Evolutionary conservation across 495 filamentous ascomycete species (phyloP), one percentile per base, ranked within the genome.

Genomic region (Podospora pseudoanserina): DNA sequence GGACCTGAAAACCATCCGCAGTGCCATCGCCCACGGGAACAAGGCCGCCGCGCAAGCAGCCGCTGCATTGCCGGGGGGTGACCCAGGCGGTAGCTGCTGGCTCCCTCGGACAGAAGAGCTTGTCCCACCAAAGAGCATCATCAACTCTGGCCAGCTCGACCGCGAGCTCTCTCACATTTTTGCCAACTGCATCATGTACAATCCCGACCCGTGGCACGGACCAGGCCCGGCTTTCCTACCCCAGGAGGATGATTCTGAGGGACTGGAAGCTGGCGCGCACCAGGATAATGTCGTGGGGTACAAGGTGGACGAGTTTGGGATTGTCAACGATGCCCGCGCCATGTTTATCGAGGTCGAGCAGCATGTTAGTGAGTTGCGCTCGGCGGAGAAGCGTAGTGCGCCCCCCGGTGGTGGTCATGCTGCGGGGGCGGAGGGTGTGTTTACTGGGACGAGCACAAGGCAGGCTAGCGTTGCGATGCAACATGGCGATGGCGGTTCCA

Each of bases 151-250:
- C 3, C 95, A 99, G 75, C 82, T 99, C 16, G 95, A 99, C 75
- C 93, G 94, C 70, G 94, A 97, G 75, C 78, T 99, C n/a, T 92
- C 95, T 70, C 91, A 94, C 72, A 97, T 98, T 90, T 97, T 97
- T 74, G 90, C 92, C 63, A 99, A 99, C 73, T 94, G 94, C 16
- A 88, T 97, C 74, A 97, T 98, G 95, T 99, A 93, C 84, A 99
- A 98, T 70, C 87, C 90, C 0, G 87, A 92, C 67, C 86, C 89
- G 0, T 77, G 82, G 32, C 88, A 90, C 53, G 90, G 90, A 0
- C 86, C 91, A 53, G 89, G 90, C 0, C 86, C 83, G 3, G 80
- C 81, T 3, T 90, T 91, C 70, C 77, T 85, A 28, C 69, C 68
- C 1, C 66, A 72, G 3, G 64, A 73, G 19, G 79, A 79, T 64